Evolutionary conservation across 2,329 filamentous ascomycete genomes (phyloP), one percentile per base, ranked within the genome.

Genomic region (Phialophora chinensis): DNA sequence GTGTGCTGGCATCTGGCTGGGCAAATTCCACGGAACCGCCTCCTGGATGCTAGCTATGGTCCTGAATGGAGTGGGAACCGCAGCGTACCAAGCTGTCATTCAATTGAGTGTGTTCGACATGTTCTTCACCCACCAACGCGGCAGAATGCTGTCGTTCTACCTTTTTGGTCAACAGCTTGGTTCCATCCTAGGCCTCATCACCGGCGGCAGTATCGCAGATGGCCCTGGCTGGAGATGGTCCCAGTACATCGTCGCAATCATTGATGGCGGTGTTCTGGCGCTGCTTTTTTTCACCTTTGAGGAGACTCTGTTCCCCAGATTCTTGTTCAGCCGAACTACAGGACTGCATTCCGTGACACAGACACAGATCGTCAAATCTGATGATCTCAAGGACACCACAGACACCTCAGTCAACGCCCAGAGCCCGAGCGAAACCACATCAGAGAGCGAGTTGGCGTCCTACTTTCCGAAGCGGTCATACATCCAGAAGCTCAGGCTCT

Each of bases 31-130:
- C 89, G 90, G 72, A 77, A 79, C 61, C 85, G 84, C 60, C 88
- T 89, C 73, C 87, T 90, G 85, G 87, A 86, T 10, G 87, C 83
- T 60, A 86, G 79, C 63, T 38, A 81, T 82, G 66, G 79, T 86
- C 5, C 77, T 89, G 10, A 88, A 88, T 72, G 87, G 87, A 0
- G 80, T 89, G 52, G 87, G 84, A 7, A 86, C 86, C 58, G 87
- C 79, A 7, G 67, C 80, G 0, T 74, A 73, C 60, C 79, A 82
- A 71, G 75, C 73, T 1, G 73, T 81, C 44, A 78, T 80, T 2
- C 78, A 81, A 66, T 76, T 81, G 71, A 81, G 79, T 1, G 77
- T 84, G 61, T 77, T 78, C 14, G 82, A 84, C 69, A 66, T 84
- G 23, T 84, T 82, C 72, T 84, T 83, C 63, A 76, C 83, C 3